A percentile compares a stretch with the other conserved stretches of the same genome.
These are phyloP conservation scores for Penicillium paradoxum DNA, from an alignment of 495 filamentous ascomycete genomes.

Conservation along the genomic window DNA sequence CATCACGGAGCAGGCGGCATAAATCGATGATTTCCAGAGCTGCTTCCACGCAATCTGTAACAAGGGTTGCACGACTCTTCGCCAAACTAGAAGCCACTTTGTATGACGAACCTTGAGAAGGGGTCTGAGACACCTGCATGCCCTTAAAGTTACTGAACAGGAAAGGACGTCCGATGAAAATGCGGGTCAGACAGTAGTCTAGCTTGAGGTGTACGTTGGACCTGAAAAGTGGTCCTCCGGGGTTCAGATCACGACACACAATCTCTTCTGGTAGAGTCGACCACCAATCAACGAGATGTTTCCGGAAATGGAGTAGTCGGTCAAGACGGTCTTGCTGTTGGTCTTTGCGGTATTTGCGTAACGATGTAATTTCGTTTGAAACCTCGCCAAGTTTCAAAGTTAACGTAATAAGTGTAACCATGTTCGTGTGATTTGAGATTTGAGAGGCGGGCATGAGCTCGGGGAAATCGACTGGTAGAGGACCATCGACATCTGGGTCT, in stretches of 20 bases:
- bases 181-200: slow-evolving; percentile 44
- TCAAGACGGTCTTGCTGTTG: slow-evolving; percentile 45
- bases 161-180: slow-evolving; percentile 48
- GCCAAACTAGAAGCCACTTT: slow-evolving; percentile 34
- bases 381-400: slow-evolving; percentile 43
- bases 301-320: slow-evolving; percentile 36
- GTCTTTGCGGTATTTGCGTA: slow-evolving; percentile 37
- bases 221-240: slow-evolving; percentile 37
- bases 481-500: slow-evolving; percentile 44
- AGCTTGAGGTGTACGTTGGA: slow-evolving; percentile 48
- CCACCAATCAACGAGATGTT: slow-evolving; percentile 47
- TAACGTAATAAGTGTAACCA: slow-evolving; percentile 42
- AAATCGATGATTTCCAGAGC: slow-evolving; percentile 47
- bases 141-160: slow-evolving; percentile 43
- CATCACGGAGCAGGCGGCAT: slow-evolving; percentile 44
- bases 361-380: slow-evolving; percentile 38
- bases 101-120: slow-evolving; percentile 17
- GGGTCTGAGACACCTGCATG: slow-evolving; percentile 22
- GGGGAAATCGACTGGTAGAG: slow-evolving; percentile 42
- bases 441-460: slow-evolving; percentile 33
- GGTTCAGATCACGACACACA: slow-evolving; percentile 37
- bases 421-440: slow-evolving; percentile 42
- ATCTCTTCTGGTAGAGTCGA: slow-evolving; percentile 42
- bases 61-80: slow-evolving; percentile 38
- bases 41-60: slow-evolving; percentile 46